Percentiles rank a stretch among this genome's conserved stretches.
Evolutionary conservation across 805 yeast species (phyloP).

Genomic region (Hanseniaspora lindneri): DNA sequence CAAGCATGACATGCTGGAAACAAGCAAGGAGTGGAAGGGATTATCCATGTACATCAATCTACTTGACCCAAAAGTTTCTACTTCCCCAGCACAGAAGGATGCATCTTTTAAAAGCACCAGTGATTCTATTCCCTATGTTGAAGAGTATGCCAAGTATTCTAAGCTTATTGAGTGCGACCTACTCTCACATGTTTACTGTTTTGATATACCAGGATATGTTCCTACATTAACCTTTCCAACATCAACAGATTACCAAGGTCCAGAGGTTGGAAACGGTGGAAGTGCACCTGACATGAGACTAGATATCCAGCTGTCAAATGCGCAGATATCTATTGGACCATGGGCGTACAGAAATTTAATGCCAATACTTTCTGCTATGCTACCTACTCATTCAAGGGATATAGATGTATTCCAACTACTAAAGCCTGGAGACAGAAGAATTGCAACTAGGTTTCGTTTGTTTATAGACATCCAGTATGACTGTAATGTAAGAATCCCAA

Average conservation of each 20-base stretch:
- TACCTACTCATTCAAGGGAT: slow-evolving; percentile 58
- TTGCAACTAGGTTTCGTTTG: slow-evolving; percentile 45
- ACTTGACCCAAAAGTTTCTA: neutral
- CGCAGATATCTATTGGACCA: slow-evolving; percentile 78
- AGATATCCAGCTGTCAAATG: slow-evolving; percentile 45
- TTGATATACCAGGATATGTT: slow-evolving; percentile 60
- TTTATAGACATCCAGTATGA: slow-evolving; percentile 53
- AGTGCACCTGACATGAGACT: slow-evolving; percentile 50
- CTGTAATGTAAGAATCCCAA: slow-evolving; percentile 60
- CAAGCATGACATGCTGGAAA: slow-evolving; percentile 16
- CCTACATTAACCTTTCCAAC: slow-evolving; percentile 32
- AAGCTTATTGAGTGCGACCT: slow-evolving; percentile 50
- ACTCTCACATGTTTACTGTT: slow-evolving; percentile 47
- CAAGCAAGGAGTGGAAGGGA: slow-evolving; percentile 58
- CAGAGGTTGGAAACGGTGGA: slow-evolving; percentile 50
- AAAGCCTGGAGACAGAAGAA: slow-evolving; percentile 41
- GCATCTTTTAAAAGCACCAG: no score
- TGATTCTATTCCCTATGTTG: slow-evolving; percentile 5
- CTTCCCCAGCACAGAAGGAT: neutral
- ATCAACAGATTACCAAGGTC: slow-evolving; percentile 30
- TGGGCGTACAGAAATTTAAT: slow-evolving; percentile 86
- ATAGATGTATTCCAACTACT: slow-evolving; percentile 34
- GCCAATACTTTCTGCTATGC: slow-evolving; percentile 49
- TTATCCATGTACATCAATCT: slow-evolving; percentile 50
- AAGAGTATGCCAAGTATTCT: slow-evolving; percentile 76